Evolutionary conservation across 164 flowering plant species (phyloP).

Genomic region (Berberis thunbergii): DNA sequence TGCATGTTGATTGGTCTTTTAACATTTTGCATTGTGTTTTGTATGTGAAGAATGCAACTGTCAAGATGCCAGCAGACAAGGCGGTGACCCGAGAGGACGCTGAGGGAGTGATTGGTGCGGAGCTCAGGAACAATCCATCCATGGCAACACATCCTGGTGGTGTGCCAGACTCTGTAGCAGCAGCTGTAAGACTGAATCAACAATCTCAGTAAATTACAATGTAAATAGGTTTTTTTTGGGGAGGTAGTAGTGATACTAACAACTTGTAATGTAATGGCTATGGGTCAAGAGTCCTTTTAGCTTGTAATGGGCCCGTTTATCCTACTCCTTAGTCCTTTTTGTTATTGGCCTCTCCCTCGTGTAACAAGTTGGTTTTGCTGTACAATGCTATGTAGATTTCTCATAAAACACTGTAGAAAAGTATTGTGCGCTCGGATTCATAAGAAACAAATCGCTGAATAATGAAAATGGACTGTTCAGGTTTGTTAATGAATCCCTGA

Average conservation of each 20-base stretch:
- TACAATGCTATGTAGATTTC: too few species aligned
- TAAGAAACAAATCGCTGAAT: too few species aligned
- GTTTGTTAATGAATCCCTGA: too few species aligned
- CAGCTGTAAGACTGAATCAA: constrained; percentile 51
- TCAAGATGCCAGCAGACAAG: constrained; percentile 37
- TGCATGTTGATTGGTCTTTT: neutral
- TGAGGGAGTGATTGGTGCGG: constrained; percentile 38
- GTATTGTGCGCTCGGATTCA: too few species aligned
- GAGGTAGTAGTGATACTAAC: neutral
- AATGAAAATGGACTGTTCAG: too few species aligned
- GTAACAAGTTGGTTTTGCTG: too few species aligned
- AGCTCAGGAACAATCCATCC: constrained; percentile 37
- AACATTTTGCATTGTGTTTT: neutral
- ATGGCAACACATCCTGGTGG: constrained; percentile 33
- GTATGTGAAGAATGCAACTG: constrained; percentile 30
- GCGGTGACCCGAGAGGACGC: constrained; percentile 40
- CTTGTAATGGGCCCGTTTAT: neutral
- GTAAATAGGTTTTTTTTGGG: too few species aligned
- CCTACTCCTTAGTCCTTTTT: too few species aligned
- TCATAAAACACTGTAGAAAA: too few species aligned
- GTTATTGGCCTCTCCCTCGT: too few species aligned
- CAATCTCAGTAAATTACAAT: too few species aligned
- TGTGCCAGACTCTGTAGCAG: constrained; percentile 32
- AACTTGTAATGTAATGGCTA: neutral
- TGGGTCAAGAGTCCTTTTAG: neutral